Conservation (phyloP, 2,329 filamentous ascomycete genomes). For the Aspergillus alliaceus region DNA sequence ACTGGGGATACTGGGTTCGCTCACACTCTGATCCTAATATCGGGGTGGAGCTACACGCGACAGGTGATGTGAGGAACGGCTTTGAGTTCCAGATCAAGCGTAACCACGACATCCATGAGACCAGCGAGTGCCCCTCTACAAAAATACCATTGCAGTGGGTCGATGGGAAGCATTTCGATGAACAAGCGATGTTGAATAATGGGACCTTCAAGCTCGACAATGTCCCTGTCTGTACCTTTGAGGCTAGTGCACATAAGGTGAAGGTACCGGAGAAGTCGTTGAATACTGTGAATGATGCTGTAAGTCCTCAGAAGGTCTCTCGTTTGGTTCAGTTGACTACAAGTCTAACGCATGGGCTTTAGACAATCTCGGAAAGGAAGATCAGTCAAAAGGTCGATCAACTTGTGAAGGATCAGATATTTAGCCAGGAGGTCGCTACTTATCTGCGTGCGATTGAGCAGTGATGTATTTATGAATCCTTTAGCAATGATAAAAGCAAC, state of each 20-base stretch:
- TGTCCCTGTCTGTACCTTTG: constrained; percentile 27
- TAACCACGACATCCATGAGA: constrained; percentile 19
- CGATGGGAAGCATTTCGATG: constrained; percentile 20
- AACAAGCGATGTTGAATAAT: constrained; percentile 27
- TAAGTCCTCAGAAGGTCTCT: not conserved
- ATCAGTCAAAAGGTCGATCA: constrained; percentile 23
- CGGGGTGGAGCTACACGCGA: constrained; percentile 32
- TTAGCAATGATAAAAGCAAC: too few relatives aligned
- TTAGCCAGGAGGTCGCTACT: constrained; percentile 18
- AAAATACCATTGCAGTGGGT: constrained; percentile 35
- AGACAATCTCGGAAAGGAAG: not conserved
- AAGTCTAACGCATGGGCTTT: not conserved
- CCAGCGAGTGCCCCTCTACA: constrained; percentile 15
- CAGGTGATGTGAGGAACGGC: constrained; percentile 32
- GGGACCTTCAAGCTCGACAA: constrained; percentile 19
- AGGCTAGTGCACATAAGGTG: constrained; percentile 18
- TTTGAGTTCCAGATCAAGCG: constrained; percentile 35
- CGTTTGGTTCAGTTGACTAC: not conserved
- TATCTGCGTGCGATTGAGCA: constrained; percentile 29
- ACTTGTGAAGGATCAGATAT: constrained; percentile 29
- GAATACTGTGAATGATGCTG: constrained; percentile 12
- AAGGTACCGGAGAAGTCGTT: constrained; percentile 15
- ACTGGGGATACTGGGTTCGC: constrained; percentile 37
- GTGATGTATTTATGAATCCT: too few relatives aligned
- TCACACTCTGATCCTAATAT: constrained; percentile 15